Conservation (phyloP, 192 early-diverging fungal genomes). For the Coemansia sp. region DNA sequence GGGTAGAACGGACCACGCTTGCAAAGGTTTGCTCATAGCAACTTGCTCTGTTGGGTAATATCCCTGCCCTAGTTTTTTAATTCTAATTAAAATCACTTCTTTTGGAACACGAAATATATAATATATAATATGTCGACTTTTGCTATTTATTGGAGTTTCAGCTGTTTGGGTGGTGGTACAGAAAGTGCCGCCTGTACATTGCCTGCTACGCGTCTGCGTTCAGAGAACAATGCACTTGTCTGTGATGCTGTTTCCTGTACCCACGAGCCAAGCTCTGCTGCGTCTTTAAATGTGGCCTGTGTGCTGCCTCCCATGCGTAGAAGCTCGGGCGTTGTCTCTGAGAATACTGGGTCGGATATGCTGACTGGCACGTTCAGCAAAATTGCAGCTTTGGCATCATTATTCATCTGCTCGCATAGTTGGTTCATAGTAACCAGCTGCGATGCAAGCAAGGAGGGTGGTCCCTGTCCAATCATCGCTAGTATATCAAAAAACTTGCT, state of each 20-base stretch:
- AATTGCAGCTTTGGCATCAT: constrained; percentile 15
- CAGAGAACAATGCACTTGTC: constrained; percentile 38
- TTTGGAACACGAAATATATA: background rate
- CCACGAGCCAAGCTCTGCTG: constrained; percentile 27
- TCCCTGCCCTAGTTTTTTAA: background rate
- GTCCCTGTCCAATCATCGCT: constrained; percentile 48
- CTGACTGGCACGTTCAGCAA: constrained; percentile 36
- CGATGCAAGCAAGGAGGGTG: constrained; percentile 50
- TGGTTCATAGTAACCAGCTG: constrained; percentile 49
- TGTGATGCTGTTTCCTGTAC: constrained; percentile 26
- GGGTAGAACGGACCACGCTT: constrained; percentile 21
- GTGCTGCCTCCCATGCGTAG: constrained; percentile 12
- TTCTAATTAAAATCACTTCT: too few species aligned
- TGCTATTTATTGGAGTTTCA: constrained; percentile 14
- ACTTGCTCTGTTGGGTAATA: background rate
- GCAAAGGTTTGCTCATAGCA: constrained; percentile 16
- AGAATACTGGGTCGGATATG: constrained; percentile 12
- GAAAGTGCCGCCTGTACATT: constrained; percentile 46
- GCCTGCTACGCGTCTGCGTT: constrained; percentile 41
- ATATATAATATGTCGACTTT: background rate
- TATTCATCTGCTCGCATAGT: constrained; percentile 46
- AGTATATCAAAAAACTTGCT: constrained; percentile 47
- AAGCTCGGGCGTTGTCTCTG: constrained; percentile 6
- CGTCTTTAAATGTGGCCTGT: background rate
- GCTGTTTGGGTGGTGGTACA: constrained; percentile 27